Evolutionary conservation across 202 grass and related monocot species (phyloP).

Genomic region (Panicum hallii): DNA sequence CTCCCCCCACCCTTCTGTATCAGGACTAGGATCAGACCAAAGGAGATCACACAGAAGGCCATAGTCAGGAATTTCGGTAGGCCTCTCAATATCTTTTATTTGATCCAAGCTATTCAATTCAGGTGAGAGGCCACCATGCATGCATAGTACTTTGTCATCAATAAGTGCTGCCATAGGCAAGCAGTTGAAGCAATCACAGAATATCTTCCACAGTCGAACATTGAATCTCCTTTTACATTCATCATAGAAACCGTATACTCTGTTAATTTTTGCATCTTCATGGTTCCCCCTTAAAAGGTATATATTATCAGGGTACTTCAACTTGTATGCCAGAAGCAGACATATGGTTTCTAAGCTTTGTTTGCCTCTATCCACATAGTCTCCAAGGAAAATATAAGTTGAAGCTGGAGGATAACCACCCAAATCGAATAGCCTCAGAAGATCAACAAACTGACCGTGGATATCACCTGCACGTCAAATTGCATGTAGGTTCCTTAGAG

Average conservation of each 20-base stretch:
- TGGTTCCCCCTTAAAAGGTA: conserved; percentile 89
- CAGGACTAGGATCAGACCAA: conserved; percentile 86
- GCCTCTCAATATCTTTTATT: conserved; percentile 77
- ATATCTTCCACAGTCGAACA: conserved; percentile 90
- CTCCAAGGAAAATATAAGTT: conserved; percentile 91
- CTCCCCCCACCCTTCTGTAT: conserved; percentile 72
- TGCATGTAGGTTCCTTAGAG: not conserved
- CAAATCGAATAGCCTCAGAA: conserved; percentile 82
- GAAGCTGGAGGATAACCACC: conserved; percentile 87
- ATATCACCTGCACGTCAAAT: conserved; percentile 71
- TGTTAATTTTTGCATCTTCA: conserved; percentile 93
- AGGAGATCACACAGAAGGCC: conserved; percentile 90
- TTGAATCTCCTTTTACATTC: conserved; percentile 96
- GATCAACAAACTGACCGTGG: conserved; percentile 87
- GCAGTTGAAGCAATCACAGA: conserved; percentile 96
- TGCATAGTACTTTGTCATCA: conserved; percentile 84
- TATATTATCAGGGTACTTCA: conserved; percentile 87
- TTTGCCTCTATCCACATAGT: conserved; percentile 94
- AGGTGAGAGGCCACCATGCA: conserved; percentile 92
- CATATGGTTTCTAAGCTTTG: conserved; percentile 95
- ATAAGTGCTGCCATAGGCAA: conserved; percentile 82
- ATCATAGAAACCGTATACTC: conserved; percentile 95
- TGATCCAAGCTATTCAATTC: conserved; percentile 85
- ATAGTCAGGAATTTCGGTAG: conserved; percentile 82
- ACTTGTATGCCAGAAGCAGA: conserved; percentile 83